Conservation (phyloP, 164 flowering plant genomes). For the Vitis rotundifolia region DNA sequence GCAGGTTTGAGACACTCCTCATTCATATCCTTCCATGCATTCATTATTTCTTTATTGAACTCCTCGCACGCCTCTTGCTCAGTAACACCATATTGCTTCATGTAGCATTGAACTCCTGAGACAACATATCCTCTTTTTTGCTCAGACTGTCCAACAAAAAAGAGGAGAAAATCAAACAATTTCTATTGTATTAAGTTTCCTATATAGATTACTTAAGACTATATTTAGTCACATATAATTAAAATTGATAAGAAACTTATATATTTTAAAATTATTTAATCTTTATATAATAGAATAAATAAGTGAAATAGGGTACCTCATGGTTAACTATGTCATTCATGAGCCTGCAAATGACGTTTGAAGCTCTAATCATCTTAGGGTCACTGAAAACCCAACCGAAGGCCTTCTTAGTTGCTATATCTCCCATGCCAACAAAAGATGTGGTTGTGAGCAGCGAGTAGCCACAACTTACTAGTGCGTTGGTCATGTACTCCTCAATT, state of each 20-base stretch:
- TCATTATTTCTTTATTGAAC: background rate
- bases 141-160: constrained; percentile 10
- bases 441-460: background rate
- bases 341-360: background rate
- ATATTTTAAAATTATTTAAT: no score
- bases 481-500: background rate
- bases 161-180: background rate
- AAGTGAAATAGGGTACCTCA: background rate
- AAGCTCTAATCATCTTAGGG: constrained; percentile 2
- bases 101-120: constrained; percentile 20
- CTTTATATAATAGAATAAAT: no score
- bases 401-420: background rate
- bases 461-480: background rate
- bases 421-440: constrained; percentile 10
- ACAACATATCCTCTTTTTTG: constrained; percentile 21
- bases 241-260: no score
- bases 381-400: background rate
- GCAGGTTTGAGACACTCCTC: constrained; percentile 13
- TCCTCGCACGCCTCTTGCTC: constrained; percentile 9
- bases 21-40: constrained; percentile 23
- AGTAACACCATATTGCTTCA: constrained; percentile 16
- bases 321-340: constrained; percentile 11
- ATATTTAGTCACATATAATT: no score
- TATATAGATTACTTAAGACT: no score
- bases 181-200: no score